These are phyloP conservation scores for Cairneyella variabilis DNA, from an alignment of 495 filamentous ascomycete genomes.

Conservation along the genomic window DNA sequence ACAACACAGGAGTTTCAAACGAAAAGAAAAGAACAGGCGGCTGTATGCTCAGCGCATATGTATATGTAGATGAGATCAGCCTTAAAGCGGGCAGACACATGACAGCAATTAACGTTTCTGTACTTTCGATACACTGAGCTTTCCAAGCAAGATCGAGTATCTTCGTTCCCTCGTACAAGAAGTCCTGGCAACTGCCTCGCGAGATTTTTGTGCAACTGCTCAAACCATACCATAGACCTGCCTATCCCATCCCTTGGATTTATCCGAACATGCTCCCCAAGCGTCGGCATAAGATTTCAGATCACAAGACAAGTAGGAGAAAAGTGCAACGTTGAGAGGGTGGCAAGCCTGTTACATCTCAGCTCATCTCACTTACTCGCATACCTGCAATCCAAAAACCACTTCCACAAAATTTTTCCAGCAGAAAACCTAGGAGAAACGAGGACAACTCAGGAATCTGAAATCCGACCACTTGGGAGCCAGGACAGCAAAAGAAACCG, in stretches of 20 bases:
- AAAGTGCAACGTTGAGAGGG: too few species aligned
- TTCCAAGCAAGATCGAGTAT: too few species aligned
- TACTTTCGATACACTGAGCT: background rate
- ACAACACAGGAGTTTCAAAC: conserved; percentile 9
- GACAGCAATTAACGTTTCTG: background rate
- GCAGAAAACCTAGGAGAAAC: too few species aligned
- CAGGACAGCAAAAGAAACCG: too few species aligned
- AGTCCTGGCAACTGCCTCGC: background rate
- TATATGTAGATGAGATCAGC: conserved; percentile 19
- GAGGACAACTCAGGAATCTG: too few species aligned
- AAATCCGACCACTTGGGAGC: too few species aligned
- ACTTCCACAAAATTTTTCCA: too few species aligned
- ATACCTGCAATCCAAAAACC: too few species aligned
- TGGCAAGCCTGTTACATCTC: too few species aligned
- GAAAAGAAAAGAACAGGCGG: background rate
- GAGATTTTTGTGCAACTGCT: background rate
- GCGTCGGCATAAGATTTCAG: conserved; percentile 2
- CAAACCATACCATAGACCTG: conserved; percentile 2
- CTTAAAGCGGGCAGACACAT: conserved; percentile 12
- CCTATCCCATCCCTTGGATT: background rate
- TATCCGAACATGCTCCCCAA: conserved; percentile 2
- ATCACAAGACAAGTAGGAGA: too few species aligned
- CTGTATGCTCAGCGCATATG: too few species aligned
- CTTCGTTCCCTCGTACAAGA: conserved; percentile 3
- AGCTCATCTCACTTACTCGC: too few species aligned